Conservation (phyloP, 305 asterid genomes). For the Fraxinus sp. region DNA sequence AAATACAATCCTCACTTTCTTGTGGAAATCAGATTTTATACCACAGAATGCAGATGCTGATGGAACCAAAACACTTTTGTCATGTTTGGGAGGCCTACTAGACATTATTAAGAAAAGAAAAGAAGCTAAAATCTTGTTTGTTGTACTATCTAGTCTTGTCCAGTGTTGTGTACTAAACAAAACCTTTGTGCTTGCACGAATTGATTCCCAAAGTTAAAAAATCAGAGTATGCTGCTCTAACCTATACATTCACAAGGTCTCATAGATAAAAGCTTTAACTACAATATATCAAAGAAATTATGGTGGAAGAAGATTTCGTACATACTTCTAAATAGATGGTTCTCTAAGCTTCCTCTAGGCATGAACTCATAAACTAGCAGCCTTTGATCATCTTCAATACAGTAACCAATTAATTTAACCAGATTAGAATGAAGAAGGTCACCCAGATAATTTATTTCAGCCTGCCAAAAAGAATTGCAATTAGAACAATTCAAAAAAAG, state of each 20-base stretch:
- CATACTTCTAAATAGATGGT: conserved; percentile 89
- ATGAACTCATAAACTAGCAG: conserved; percentile 86
- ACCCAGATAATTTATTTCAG: conserved; percentile 91
- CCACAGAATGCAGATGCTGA: background rate
- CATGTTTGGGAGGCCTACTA: background rate
- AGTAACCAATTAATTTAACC: conserved; percentile 88
- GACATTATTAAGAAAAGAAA: background rate
- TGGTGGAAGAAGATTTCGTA: conserved; percentile 14
- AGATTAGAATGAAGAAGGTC: conserved; percentile 83
- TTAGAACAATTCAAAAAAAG: conserved; percentile 25
- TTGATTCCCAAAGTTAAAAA: background rate
- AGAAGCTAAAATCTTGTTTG: background rate
- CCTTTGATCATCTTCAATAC: conserved; percentile 94
- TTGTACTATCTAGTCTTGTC: background rate
- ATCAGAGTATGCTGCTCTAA: too few relatives aligned
- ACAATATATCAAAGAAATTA: conserved; percentile 16
- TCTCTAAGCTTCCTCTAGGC: conserved; percentile 99
- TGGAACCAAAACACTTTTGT: background rate
- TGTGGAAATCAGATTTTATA: background rate
- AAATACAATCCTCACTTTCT: background rate
- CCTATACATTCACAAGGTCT: background rate
- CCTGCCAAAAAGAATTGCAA: conserved; percentile 48
- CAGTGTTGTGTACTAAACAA: background rate
- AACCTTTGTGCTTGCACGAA: background rate
- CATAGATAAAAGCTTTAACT: conserved; percentile 9